phyloP scores from a whole-genome alignment of 768 basidiomycete genomes.

The Rossbeevera mucosa region DNA sequence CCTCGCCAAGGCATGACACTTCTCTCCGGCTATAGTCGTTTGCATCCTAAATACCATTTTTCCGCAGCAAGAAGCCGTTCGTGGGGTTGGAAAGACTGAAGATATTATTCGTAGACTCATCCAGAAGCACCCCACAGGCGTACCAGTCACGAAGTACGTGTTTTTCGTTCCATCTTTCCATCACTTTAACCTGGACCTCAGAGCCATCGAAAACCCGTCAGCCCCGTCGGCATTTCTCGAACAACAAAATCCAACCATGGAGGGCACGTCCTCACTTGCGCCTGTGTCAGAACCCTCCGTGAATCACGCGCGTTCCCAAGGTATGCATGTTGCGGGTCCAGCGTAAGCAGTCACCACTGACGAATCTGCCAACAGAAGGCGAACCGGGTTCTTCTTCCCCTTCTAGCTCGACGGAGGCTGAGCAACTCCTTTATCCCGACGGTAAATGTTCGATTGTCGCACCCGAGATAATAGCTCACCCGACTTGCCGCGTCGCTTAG shows the following conservation, averaged over 20 bases:
- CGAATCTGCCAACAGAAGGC: slow-evolving; percentile 2
- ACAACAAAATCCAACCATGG: not conserved
- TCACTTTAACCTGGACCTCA: not conserved
- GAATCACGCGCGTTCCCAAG: slow-evolving; percentile 1
- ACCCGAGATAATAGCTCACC: not conserved
- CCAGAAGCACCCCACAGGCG: slow-evolving; percentile 25
- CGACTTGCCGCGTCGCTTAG: not conserved
- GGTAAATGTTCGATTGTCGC: not conserved
- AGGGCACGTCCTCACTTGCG: not conserved
- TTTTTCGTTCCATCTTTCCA: not conserved
- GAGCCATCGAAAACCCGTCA: slow-evolving; percentile 2
- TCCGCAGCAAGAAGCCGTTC: slow-evolving; percentile 22
- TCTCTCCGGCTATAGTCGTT: not conserved
- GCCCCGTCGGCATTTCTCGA: slow-evolving; percentile 3
- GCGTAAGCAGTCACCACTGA: not conserved
- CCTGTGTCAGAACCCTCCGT: not conserved
- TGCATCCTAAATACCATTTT: not conserved
- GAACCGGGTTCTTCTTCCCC: slow-evolving; percentile 1
- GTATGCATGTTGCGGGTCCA: not conserved
- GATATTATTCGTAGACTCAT: slow-evolving; percentile 25
- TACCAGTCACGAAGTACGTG: slow-evolving; percentile 16
- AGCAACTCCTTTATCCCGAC: slow-evolving; percentile 9
- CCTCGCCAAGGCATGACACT: slow-evolving; percentile 20
- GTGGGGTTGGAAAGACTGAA: slow-evolving; percentile 26
- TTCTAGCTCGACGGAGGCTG: slow-evolving; percentile 6